phyloP scores from a whole-genome alignment of 306 rosid genomes.

The Quillaja saponaria region DNA sequence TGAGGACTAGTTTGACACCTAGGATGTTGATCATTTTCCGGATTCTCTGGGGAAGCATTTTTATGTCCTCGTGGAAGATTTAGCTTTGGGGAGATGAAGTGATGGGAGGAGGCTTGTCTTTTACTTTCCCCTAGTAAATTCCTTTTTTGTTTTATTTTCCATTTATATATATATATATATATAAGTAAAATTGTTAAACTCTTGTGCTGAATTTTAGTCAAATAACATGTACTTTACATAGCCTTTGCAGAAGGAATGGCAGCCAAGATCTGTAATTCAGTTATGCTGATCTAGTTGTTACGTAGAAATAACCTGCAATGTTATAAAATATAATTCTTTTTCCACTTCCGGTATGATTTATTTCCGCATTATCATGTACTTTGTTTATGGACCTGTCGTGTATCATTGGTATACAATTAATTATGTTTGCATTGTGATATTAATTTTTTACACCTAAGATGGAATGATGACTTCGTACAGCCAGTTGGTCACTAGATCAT shows the following conservation, averaged over 20 bases:
- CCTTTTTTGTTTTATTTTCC: constrained; percentile 11
- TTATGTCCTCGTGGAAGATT: constrained; percentile 27
- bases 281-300: not conserved
- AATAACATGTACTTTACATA: constrained; percentile 37
- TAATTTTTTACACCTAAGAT: no score
- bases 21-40: constrained; percentile 20
- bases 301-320: no score
- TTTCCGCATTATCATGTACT: no score
- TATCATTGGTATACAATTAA: no score
- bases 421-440: no score
- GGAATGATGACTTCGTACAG: no score
- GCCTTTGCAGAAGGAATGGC: constrained; percentile 27
- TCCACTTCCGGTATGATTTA: no score
- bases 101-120: constrained; percentile 16
- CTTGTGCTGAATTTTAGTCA: constrained; percentile 35
- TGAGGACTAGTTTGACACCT: constrained; percentile 22
- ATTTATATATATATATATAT: no score
- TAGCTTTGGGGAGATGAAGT: constrained; percentile 34
- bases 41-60: constrained; percentile 15
- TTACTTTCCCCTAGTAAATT: constrained; percentile 8
- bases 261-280: constrained; percentile 29
- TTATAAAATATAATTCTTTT: no score
- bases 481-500: no score
- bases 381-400: no score
- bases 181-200: constrained; percentile 29